A percentile compares a stretch with the other conserved stretches of the same genome.
Evolutionary conservation across 306 rosid species (phyloP).

Genomic region (Vicia villosa): DNA sequence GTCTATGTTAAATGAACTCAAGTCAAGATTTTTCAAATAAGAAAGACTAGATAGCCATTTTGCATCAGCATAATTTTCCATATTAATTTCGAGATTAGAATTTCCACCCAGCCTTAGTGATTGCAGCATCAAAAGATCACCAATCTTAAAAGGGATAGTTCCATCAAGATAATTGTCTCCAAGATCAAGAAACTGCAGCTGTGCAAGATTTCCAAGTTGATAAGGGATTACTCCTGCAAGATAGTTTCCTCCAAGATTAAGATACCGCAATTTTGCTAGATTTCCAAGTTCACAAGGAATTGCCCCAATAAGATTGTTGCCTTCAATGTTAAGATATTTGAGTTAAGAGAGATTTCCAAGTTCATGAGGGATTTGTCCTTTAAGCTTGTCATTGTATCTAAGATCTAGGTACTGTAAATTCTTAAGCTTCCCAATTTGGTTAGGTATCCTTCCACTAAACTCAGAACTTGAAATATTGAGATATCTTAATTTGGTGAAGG

Average conservation of each 20-base stretch:
- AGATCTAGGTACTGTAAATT: neutral
- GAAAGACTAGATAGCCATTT: neutral
- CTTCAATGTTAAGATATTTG: neutral
- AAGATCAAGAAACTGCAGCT: neutral
- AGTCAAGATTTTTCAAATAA: neutral
- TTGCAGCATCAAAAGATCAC: neutral
- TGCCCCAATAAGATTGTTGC: neutral
- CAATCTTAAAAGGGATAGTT: neutral
- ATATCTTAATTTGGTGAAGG: neutral
- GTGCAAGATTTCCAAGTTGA: neutral
- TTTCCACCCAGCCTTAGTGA: neutral
- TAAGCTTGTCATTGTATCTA: neutral
- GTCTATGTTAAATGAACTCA: neutral
- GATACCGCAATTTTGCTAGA: neutral
- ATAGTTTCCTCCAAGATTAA: neutral
- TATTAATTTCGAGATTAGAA: neutral
- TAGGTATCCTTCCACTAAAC: neutral
- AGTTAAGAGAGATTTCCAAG: slow-evolving; percentile 3
- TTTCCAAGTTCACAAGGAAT: neutral
- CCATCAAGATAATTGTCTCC: neutral
- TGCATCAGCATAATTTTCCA: neutral
- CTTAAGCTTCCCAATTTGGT: neutral
- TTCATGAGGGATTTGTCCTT: neutral
- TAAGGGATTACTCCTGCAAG: neutral
- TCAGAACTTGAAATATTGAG: neutral